Evolutionary conservation across 148 eudicot species (phyloP).

Genomic region (Amaranthus palmeri): DNA sequence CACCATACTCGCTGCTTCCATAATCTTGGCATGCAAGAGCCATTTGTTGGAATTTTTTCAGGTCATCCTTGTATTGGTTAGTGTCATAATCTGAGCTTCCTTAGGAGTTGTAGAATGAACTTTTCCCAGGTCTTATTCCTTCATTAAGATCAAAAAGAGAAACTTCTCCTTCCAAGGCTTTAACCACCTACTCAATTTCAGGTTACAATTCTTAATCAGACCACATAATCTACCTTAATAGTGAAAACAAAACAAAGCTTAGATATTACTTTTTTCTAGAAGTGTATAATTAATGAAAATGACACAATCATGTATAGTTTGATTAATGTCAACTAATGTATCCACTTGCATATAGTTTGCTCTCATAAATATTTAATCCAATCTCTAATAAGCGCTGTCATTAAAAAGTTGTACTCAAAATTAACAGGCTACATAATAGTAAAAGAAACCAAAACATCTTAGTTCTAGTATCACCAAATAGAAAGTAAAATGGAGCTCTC

Average conservation of each 20-base stretch:
- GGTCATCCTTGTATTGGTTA: conserved; percentile 73
- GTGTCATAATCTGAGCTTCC: conserved; percentile 85
- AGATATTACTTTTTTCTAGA: background rate
- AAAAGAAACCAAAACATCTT: no score
- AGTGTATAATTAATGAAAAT: background rate
- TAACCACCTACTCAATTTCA: conserved; percentile 60
- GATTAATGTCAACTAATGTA: background rate
- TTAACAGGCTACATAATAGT: background rate
- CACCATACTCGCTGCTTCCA: conserved; percentile 77
- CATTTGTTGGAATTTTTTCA: conserved; percentile 73
- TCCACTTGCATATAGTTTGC: background rate
- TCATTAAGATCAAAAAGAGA: conserved; percentile 82
- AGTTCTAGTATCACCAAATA: no score
- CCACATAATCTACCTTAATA: background rate
- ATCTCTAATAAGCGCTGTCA: background rate
- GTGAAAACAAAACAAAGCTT: background rate
- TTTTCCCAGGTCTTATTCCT: conserved; percentile 78
- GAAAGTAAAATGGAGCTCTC: no score
- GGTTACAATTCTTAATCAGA: conserved; percentile 5
- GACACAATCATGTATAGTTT: background rate
- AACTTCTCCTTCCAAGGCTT: conserved; percentile 89
- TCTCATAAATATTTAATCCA: conserved; percentile 1
- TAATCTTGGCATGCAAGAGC: conserved; percentile 68
- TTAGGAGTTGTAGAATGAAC: conserved; percentile 62
- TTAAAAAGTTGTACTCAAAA: background rate